Evolutionary conservation across 2,329 filamentous ascomycete species (phyloP).

Genomic region (Claviceps pusilla): DNA sequence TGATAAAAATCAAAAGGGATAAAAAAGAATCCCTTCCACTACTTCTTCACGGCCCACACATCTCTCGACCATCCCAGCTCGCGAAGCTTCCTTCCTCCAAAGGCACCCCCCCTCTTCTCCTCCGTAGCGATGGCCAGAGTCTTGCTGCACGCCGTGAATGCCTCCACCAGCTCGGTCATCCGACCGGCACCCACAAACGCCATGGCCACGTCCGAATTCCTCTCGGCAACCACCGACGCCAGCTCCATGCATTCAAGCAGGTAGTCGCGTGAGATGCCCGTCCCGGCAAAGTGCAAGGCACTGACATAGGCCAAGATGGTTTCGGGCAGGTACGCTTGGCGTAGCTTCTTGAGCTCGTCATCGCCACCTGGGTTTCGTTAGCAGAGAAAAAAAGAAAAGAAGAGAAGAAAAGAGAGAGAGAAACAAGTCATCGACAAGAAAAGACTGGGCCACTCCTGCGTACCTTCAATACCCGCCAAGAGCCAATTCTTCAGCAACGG

Average conservation of each 20-base stretch:
- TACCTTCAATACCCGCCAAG: slow-evolving; percentile 38
- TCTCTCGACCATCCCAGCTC: slow-evolving; percentile 49
- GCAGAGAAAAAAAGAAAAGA: neutral
- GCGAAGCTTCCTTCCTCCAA: slow-evolving; percentile 43
- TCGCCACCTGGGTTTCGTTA: slow-evolving; percentile 30
- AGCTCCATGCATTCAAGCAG: slow-evolving; percentile 80
- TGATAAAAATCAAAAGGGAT: too few relatives aligned
- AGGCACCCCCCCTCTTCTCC: slow-evolving; percentile 36
- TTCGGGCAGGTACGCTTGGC: slow-evolving; percentile 71
- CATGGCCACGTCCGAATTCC: slow-evolving; percentile 48
- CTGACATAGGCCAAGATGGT: slow-evolving; percentile 70
- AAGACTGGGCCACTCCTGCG: slow-evolving; percentile 10
- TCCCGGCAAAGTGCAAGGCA: slow-evolving; percentile 65
- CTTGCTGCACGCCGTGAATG: slow-evolving; percentile 64
- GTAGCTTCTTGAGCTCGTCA: slow-evolving; percentile 47
- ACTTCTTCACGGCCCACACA: slow-evolving; percentile 40
- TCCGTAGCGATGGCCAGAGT: slow-evolving; percentile 44
- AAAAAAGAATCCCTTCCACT: too few relatives aligned
- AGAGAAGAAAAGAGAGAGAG: too few relatives aligned
- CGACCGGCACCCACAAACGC: slow-evolving; percentile 49
- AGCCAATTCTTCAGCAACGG: slow-evolving; percentile 54
- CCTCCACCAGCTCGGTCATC: slow-evolving; percentile 62
- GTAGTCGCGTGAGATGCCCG: slow-evolving; percentile 57
- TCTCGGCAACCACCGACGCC: slow-evolving; percentile 57
- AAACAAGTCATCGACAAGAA: neutral